phyloP scores from a whole-genome alignment of 164 flowering plant species.

The Akebia trifoliata region DNA sequence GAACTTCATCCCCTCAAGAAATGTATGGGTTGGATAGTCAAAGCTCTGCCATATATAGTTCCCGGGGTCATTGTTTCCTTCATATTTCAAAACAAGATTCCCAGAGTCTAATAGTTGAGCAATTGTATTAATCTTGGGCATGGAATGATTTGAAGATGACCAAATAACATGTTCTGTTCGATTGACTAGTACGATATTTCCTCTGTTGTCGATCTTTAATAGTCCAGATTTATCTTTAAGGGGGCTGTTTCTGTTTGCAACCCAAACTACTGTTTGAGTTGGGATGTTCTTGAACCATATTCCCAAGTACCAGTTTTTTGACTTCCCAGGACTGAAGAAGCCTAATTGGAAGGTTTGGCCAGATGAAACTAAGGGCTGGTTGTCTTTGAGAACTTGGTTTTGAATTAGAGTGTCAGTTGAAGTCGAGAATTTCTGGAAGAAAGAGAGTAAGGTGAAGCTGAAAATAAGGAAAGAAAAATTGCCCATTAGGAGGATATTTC shows the following conservation, averaged over 20 bases:
- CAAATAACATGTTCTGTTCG: conserved; percentile 8
- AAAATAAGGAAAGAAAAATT: neutral
- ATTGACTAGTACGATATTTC: conserved; percentile 8
- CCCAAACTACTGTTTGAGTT: conserved; percentile 9
- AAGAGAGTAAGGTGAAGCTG: neutral
- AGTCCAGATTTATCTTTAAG: conserved; percentile 4
- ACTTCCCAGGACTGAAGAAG: conserved; percentile 13
- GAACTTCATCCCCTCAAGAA: conserved; percentile 28
- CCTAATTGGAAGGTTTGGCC: conserved; percentile 10
- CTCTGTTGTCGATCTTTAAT: neutral
- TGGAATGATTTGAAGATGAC: conserved; percentile 16
- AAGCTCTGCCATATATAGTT: conserved; percentile 38
- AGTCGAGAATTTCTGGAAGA: neutral
- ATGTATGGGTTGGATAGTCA: conserved; percentile 30
- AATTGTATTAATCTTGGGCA: too few species aligned
- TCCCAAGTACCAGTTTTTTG: conserved; percentile 12
- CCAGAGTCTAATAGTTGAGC: conserved; percentile 28
- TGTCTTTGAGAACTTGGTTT: neutral
- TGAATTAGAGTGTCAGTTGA: neutral
- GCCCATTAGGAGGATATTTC: neutral
- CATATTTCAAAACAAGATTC: conserved; percentile 20
- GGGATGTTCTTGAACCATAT: conserved; percentile 8
- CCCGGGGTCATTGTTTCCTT: conserved; percentile 1
- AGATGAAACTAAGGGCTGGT: conserved; percentile 5
- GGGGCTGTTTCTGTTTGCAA: conserved; percentile 20